A percentile compares a stretch with the other conserved stretches of the same genome.
Conservation (phyloP, 83 land plant genomes). For the Picea abies region DNA sequence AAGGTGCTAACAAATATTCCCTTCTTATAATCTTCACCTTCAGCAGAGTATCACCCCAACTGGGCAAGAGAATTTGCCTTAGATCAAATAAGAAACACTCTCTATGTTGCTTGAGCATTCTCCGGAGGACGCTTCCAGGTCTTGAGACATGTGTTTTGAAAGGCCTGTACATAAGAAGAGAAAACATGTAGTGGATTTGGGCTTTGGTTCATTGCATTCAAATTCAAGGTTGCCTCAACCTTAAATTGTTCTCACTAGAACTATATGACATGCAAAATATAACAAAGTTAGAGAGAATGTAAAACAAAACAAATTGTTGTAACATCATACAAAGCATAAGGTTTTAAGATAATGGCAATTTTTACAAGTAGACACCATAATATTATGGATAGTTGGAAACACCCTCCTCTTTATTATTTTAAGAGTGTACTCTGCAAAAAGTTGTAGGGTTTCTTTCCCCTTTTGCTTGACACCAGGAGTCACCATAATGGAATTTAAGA, state of each 20-base stretch:
- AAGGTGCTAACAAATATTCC: no score
- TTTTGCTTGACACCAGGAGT: conserved; percentile 76
- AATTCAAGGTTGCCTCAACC: conserved; percentile 74
- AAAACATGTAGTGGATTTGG: conserved; percentile 89
- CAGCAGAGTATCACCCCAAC: no score
- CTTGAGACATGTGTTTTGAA: conserved; percentile 70
- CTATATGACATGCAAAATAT: conserved; percentile 23
- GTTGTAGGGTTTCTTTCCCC: conserved; percentile 25
- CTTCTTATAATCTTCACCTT: no score
- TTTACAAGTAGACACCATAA: conserved; percentile 48
- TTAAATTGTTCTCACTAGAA: conserved; percentile 85
- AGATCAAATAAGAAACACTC: conserved; percentile 32
- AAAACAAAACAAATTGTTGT: neutral
- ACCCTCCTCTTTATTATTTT: conserved; percentile 20
- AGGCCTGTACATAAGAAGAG: conserved; percentile 77
- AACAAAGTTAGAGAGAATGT: neutral
- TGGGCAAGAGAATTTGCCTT: no score
- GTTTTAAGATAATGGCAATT: neutral
- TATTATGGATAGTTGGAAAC: conserved; percentile 81
- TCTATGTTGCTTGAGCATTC: conserved; percentile 67
- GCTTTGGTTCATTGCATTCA: conserved; percentile 84
- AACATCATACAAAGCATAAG: neutral
- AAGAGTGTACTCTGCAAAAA: no score
- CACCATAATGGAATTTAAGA: conserved; percentile 79
- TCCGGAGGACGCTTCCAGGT: conserved; percentile 79